phyloP scores from a whole-genome alignment of 495 filamentous ascomycete genomes.

The Halenospora varia region DNA sequence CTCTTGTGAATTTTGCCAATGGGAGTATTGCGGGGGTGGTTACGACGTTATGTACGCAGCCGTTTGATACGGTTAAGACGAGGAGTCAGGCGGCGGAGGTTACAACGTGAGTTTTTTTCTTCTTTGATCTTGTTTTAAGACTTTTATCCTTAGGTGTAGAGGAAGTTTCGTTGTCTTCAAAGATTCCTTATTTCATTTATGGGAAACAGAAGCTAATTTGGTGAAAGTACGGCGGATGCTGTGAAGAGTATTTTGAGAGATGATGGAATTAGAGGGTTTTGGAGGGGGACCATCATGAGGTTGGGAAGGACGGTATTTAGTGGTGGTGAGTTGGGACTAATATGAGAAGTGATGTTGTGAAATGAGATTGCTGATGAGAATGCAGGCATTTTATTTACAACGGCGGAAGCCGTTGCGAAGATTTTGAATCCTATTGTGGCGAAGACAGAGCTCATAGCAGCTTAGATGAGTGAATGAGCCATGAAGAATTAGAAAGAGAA shows the following conservation, averaged over 20 bases:
- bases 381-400: conserved; percentile 21
- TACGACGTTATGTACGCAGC: conserved; percentile 60
- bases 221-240: conserved; percentile 51
- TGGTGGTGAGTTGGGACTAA: conserved; percentile 38
- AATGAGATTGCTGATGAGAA: not conserved
- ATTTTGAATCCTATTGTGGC: conserved; percentile 13
- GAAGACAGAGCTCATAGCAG: not conserved
- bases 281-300: conserved; percentile 66
- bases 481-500: not conserved
- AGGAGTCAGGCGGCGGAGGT: conserved; percentile 53
- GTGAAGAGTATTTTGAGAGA: conserved; percentile 46
- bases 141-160: too few relatives aligned
- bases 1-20: conserved; percentile 53
- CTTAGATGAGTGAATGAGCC: too few relatives aligned
- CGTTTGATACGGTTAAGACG: conserved; percentile 67
- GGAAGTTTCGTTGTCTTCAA: too few relatives aligned
- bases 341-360: not conserved
- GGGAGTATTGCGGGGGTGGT: conserved; percentile 56
- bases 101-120: too few relatives aligned
- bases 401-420: conserved; percentile 20
- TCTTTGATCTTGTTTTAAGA: too few relatives aligned
- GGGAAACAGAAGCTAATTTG: too few relatives aligned
- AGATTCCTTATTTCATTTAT: too few relatives aligned
- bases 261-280: conserved; percentile 56
- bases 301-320: conserved; percentile 57